phyloP scores from a whole-genome alignment of 2,329 filamentous ascomycete species.

The Cylindrodendrum hubeiense region DNA sequence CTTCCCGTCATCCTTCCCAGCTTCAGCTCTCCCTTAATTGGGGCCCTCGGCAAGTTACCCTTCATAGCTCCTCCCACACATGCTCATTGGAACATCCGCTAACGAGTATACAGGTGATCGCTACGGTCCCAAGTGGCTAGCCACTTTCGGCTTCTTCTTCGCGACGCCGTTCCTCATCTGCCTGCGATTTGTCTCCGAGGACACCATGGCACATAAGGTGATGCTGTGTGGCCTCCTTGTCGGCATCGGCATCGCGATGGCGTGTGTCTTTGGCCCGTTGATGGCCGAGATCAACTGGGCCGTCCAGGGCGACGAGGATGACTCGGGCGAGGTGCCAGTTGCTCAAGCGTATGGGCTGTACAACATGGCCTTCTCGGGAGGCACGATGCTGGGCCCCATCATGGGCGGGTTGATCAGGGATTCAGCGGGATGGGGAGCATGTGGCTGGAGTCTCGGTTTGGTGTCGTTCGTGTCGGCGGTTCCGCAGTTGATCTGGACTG shows the following conservation, averaged over 20 bases:
- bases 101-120: too few relatives aligned
- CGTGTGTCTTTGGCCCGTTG: constrained; percentile 49
- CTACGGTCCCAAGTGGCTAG: constrained; percentile 52
- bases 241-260: constrained; percentile 46
- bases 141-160: constrained; percentile 48
- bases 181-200: constrained; percentile 48
- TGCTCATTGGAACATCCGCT: too few relatives aligned
- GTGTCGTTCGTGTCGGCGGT: constrained; percentile 45
- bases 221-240: constrained; percentile 49
- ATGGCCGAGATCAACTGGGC: constrained; percentile 54
- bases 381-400: constrained; percentile 49
- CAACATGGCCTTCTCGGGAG: constrained; percentile 51
- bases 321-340: constrained; percentile 43
- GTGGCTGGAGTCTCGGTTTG: constrained; percentile 49
- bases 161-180: constrained; percentile 51
- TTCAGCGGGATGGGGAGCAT: constrained; percentile 48
- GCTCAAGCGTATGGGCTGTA: constrained; percentile 52
- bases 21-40: constrained; percentile 48
- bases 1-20: constrained; percentile 49
- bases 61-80: too few relatives aligned
- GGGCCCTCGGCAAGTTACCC: too few relatives aligned
- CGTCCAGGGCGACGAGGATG: constrained; percentile 38
- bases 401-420: constrained; percentile 52
- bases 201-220: constrained; percentile 46
- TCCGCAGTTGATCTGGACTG: constrained; percentile 45